Percentiles rank a stretch among this genome's conserved stretches.
Evolutionary conservation across 163 green algal species (phyloP).

Genomic region (Scenedesmus sp.): DNA sequence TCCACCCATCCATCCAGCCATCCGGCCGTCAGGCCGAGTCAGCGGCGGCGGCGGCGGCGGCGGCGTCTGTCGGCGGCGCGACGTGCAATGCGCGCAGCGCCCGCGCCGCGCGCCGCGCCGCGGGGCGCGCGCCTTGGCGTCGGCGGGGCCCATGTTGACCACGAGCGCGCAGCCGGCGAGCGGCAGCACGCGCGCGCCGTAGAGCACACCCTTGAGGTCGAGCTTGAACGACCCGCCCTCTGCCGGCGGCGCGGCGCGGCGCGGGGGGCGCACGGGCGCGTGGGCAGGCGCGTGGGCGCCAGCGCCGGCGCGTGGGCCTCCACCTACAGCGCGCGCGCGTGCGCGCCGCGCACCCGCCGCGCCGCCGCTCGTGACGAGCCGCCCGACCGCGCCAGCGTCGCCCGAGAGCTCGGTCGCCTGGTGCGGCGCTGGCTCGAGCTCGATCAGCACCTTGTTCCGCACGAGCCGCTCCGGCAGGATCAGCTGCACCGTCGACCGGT

Average conservation of each 20-base stretch:
- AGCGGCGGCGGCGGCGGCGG: too few relatives aligned
- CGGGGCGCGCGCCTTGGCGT: slow-evolving; percentile 54
- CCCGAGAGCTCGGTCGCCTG: slow-evolving; percentile 57
- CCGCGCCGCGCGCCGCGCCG: not conserved
- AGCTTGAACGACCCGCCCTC: slow-evolving; percentile 47
- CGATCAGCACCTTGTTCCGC: slow-evolving; percentile 34
- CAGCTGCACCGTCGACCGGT: not conserved
- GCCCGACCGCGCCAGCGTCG: slow-evolving; percentile 63
- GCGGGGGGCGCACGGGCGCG: not conserved
- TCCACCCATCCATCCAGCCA: not conserved
- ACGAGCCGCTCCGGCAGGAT: slow-evolving; percentile 53
- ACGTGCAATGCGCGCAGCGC: not conserved
- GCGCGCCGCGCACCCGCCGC: not conserved
- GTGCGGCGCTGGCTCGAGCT: slow-evolving; percentile 48
- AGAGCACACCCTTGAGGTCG: slow-evolving; percentile 71
- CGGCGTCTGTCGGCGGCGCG: not conserved
- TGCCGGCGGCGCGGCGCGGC: not conserved
- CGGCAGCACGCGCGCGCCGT: slow-evolving; percentile 55
- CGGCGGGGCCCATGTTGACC: slow-evolving; percentile 56
- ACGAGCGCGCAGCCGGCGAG: slow-evolving; percentile 61
- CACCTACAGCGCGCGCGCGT: not conserved
- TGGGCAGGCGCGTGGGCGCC: too few relatives aligned
- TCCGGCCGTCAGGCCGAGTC: too few relatives aligned
- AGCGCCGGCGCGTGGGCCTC: not conserved
- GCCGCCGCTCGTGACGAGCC: slow-evolving; percentile 39